These are phyloP conservation scores for Cladophialophora carrionii DNA, from an alignment of 2,329 filamentous ascomycete genomes.

Conservation along the genomic window DNA sequence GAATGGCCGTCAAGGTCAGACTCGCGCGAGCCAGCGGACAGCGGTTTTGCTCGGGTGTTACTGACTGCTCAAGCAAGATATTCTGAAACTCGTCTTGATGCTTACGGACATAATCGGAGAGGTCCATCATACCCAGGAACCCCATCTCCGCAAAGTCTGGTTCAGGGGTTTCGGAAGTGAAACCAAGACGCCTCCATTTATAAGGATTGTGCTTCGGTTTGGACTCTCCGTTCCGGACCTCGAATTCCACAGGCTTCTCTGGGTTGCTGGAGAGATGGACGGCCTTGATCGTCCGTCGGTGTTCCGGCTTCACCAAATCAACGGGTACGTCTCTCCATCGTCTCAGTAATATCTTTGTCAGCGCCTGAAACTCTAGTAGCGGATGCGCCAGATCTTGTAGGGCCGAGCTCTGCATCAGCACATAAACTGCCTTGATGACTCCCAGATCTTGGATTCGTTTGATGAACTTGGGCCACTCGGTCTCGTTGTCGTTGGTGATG, in stretches of 20 bases:
- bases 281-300: constrained; percentile 81
- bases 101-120: constrained; percentile 89
- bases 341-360: constrained; percentile 83
- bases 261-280: constrained; percentile 81
- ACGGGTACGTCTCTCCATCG: constrained; percentile 87
- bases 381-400: constrained; percentile 89
- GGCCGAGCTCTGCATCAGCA: constrained; percentile 90
- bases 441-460: constrained; percentile 91
- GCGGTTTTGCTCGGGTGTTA: constrained; percentile 69
- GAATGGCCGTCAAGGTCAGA: constrained; percentile 79
- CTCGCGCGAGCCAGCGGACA: constrained; percentile 88
- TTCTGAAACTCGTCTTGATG: constrained; percentile 93
- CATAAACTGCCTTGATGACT: constrained; percentile 87
- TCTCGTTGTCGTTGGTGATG: constrained; percentile 72
- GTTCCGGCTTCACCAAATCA: constrained; percentile 83
- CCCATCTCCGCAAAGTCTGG: constrained; percentile 83
- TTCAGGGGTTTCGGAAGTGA: constrained; percentile 84
- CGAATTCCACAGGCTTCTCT: constrained; percentile 56
- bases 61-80: constrained; percentile 83
- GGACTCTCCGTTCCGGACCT: constrained; percentile 46
- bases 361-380: constrained; percentile 85
- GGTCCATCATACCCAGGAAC: constrained; percentile 95
- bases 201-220: constrained; percentile 74
- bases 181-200: constrained; percentile 91
- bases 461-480: constrained; percentile 95